Conservation (phyloP, 257 asterid genomes). For the Henckelia pumila region DNA sequence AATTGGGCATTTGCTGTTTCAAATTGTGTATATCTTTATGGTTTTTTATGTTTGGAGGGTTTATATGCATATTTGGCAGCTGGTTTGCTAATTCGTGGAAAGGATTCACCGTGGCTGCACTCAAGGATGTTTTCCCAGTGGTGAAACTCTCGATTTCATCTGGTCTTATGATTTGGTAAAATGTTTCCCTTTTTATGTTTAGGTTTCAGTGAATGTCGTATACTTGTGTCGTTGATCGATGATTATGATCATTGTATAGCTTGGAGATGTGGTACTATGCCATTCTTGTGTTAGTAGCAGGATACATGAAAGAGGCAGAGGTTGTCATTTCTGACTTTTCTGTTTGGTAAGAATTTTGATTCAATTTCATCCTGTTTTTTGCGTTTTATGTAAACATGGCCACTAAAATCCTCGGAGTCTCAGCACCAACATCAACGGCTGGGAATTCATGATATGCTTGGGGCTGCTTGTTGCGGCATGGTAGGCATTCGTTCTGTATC, state of each 20-base stretch:
- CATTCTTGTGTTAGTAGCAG: conserved; percentile 75
- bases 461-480: too few relatives aligned
- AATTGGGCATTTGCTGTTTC: too few relatives aligned
- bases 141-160: conserved; percentile 80
- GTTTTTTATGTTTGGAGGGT: conserved; percentile 61
- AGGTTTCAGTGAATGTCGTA: not conserved
- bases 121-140: conserved; percentile 71
- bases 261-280: conserved; percentile 89
- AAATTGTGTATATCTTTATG: conserved; percentile 62
- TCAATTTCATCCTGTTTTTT: not conserved
- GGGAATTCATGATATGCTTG: too few relatives aligned
- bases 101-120: conserved; percentile 63
- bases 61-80: conserved; percentile 70
- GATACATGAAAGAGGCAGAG: conserved; percentile 82
- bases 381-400: conserved; percentile 12
- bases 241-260: conserved; percentile 33
- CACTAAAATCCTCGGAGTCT: too few relatives aligned
- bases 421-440: too few relatives aligned
- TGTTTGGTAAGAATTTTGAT: conserved; percentile 50
- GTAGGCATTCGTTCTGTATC: too few relatives aligned
- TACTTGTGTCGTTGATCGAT: not conserved
- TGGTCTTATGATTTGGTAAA: conserved; percentile 85
- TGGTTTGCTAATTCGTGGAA: conserved; percentile 84
- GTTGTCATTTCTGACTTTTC: conserved; percentile 87
- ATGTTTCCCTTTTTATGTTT: conserved; percentile 2